A percentile compares a stretch with the other conserved stretches of the same genome.
These are phyloP conservation scores for Canavalia ensiformis DNA, from an alignment of 306 rosid species.

Conservation along the genomic window DNA sequence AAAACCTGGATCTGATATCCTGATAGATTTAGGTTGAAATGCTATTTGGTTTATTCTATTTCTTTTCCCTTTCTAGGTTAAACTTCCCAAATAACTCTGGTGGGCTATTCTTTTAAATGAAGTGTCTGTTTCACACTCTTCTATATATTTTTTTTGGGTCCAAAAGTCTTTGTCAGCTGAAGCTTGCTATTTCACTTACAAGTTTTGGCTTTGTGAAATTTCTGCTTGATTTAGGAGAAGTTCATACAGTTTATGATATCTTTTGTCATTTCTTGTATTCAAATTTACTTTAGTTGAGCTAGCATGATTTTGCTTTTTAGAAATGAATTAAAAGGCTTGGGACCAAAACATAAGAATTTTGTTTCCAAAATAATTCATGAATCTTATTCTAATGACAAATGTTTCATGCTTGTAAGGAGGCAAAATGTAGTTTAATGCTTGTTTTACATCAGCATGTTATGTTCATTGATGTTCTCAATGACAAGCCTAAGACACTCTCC, in stretches of 20 bases:
- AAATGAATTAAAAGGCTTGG: constrained; percentile 31
- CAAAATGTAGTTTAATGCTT: constrained; percentile 17
- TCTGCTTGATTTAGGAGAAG: constrained; percentile 13
- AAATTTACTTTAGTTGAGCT: constrained; percentile 3
- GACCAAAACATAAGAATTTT: constrained; percentile 19
- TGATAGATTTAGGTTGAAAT: constrained; percentile 5
- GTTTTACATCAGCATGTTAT: constrained; percentile 28
- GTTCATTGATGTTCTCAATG: constrained; percentile 40
- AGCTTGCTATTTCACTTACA: constrained; percentile 32
- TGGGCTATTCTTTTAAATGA: constrained; percentile 32
- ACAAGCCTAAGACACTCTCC: constrained; percentile 40
- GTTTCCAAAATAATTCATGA: constrained; percentile 16
- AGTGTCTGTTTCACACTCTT: not conserved
- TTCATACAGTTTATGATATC: constrained; percentile 19
- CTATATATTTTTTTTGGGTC: not conserved
- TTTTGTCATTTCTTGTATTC: constrained; percentile 30
- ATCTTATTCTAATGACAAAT: constrained; percentile 31
- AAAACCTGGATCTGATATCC: constrained; percentile 13
- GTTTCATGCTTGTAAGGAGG: constrained; percentile 36
- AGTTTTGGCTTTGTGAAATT: constrained; percentile 34
- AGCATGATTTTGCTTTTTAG: constrained; percentile 2
- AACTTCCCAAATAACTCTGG: constrained; percentile 14
- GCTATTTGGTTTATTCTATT: constrained; percentile 8
- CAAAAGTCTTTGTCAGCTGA: not conserved
- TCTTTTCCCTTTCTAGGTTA: not conserved